These are phyloP conservation scores for Beauveria sp. DNA, from an alignment of 2,329 filamentous ascomycete species.

Conservation along the genomic window DNA sequence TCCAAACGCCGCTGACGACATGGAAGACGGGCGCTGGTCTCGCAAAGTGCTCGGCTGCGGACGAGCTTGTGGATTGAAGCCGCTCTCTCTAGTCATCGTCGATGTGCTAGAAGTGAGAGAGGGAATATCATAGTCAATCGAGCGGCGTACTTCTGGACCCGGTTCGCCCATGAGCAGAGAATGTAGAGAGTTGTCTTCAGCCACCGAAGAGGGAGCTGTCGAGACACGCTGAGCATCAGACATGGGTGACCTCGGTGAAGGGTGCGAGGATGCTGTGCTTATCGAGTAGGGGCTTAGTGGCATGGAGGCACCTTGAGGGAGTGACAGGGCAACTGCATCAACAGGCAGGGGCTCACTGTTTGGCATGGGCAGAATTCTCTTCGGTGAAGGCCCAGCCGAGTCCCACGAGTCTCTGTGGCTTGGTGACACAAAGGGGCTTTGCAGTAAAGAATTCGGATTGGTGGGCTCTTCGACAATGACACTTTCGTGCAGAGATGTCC, in stretches of 20 bases:
- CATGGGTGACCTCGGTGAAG: slow-evolving; percentile 62
- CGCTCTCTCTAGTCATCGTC: slow-evolving; percentile 65
- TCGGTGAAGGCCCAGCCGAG: slow-evolving; percentile 38
- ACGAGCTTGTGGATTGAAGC: slow-evolving; percentile 36
- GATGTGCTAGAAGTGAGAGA: slow-evolving; percentile 70
- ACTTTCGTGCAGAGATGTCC: slow-evolving; percentile 43
- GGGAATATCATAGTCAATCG: slow-evolving; percentile 61
- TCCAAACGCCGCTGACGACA: slow-evolving; percentile 55
- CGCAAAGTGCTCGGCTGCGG: slow-evolving; percentile 40
- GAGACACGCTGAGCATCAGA: slow-evolving; percentile 66
- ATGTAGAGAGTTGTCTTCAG: slow-evolving; percentile 63
- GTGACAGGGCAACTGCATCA: slow-evolving; percentile 4
- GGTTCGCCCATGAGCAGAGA: slow-evolving; percentile 67
- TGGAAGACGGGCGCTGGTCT: slow-evolving; percentile 54
- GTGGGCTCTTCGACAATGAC: slow-evolving; percentile 43
- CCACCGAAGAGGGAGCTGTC: slow-evolving; percentile 66
- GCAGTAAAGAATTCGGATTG: slow-evolving; percentile 14
- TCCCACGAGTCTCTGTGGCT: slow-evolving; percentile 26
- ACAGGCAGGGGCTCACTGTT: background rate
- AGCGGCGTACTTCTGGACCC: slow-evolving; percentile 63
- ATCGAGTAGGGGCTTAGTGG: slow-evolving; percentile 60
- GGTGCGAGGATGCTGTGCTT: slow-evolving; percentile 56
- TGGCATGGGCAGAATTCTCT: slow-evolving; percentile 26
- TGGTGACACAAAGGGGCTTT: background rate
- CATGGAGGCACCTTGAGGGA: slow-evolving; percentile 35